These are phyloP conservation scores for Allomyces macrogynus DNA, from an alignment of 192 early-diverging fungal species.

Conservation along the genomic window DNA sequence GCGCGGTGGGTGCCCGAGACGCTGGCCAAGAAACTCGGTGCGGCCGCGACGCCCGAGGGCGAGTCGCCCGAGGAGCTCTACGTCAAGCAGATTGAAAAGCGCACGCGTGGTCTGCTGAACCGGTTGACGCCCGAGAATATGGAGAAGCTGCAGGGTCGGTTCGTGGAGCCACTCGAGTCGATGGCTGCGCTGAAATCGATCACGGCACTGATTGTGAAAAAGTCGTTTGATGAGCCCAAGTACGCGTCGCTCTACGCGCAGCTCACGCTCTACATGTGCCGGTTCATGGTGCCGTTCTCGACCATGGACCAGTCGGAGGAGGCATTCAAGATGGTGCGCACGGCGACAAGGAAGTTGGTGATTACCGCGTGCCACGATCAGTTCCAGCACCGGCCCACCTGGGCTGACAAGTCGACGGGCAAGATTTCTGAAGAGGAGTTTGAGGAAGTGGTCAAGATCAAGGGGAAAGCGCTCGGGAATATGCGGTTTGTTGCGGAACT, in stretches of 20 bases:
- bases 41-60: too few relatives aligned
- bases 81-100: neutral
- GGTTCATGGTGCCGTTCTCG: neutral
- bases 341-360: neutral
- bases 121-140: neutral
- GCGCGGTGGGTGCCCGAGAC: neutral
- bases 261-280: neutral
- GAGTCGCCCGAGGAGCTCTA: neutral
- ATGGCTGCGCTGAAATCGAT: neutral
- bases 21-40: neutral
- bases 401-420: neutral
- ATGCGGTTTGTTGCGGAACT: neutral
- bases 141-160: neutral
- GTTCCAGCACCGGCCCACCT: neutral
- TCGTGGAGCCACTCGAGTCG: neutral
- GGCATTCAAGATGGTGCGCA: neutral
- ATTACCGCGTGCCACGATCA: neutral
- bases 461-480: neutral
- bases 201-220: neutral
- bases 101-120: neutral
- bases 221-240: neutral
- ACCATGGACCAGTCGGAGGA: neutral
- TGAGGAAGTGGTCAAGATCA: slow-evolving; percentile 1
- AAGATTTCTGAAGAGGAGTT: neutral
- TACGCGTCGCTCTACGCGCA: neutral